A percentile compares a stretch with the other conserved stretches of the same genome.
phyloP scores from a whole-genome alignment of 2,329 filamentous ascomycete genomes.

The Eurotiales sp. region DNA sequence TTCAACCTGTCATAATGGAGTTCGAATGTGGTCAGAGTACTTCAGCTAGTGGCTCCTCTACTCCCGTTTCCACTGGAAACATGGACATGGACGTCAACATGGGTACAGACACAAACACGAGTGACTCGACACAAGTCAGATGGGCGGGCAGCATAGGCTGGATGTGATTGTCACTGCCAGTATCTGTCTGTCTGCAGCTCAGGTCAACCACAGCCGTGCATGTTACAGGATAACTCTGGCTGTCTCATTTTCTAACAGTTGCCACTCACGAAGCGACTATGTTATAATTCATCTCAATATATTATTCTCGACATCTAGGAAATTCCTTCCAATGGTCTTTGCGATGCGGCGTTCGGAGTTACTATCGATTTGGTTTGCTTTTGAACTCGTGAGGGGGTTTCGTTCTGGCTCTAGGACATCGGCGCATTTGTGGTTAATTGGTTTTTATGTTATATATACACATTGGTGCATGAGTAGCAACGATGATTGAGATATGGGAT shows the following conservation, averaged over 20 bases:
- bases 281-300: neutral
- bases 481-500: neutral
- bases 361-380: neutral
- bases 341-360: neutral
- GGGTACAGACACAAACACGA: slow-evolving; percentile 22
- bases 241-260: neutral
- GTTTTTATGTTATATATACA: neutral
- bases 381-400: too few species aligned
- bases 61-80: slow-evolving; percentile 18
- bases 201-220: too few species aligned
- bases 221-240: neutral
- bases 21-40: slow-evolving; percentile 16
- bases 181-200: too few species aligned
- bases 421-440: neutral
- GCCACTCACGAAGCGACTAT: slow-evolving; percentile 8
- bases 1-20: slow-evolving; percentile 10
- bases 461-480: neutral
- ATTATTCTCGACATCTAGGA: neutral
- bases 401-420: neutral
- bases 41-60: slow-evolving; percentile 22
- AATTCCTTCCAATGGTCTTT: neutral
- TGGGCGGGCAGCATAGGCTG: slow-evolving; percentile 30
- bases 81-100: slow-evolving; percentile 27
- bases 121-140: slow-evolving; percentile 18
- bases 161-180: slow-evolving; percentile 23